These are phyloP conservation scores for Nakazawaea ambrosiae DNA, from an alignment of 805 yeast species.

Conservation along the genomic window DNA sequence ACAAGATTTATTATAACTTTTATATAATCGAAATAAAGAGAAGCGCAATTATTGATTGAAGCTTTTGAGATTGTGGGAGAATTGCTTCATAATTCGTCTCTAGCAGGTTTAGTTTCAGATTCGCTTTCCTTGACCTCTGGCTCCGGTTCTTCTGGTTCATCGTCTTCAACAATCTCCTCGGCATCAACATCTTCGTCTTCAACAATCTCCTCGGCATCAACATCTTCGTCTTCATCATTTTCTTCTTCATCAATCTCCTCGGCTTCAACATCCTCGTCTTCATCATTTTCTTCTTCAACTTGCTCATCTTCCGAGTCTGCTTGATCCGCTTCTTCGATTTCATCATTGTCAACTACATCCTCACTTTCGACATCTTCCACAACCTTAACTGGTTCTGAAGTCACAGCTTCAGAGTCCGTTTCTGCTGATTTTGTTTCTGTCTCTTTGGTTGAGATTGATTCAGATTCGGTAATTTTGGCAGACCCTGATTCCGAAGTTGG, in stretches of 20 bases:
- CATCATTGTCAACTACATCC: constrained; percentile 1
- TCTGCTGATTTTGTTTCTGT: not conserved
- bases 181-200: constrained; percentile 5
- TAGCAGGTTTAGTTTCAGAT: too few species aligned
- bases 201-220: not conserved
- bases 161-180: constrained; percentile 1
- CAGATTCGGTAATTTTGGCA: not conserved
- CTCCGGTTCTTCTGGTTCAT: not conserved
- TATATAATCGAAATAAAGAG: too few species aligned
- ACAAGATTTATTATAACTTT: too few species aligned
- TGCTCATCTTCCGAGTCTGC: not conserved
- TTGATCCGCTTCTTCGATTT: not conserved
- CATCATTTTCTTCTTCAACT: not conserved
- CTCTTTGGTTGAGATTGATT: too few species aligned
- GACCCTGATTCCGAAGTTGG: not conserved
- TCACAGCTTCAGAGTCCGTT: not conserved
- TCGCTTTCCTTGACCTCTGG: too few species aligned
- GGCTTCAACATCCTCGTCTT: constrained; percentile 3
- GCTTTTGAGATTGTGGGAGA: too few species aligned
- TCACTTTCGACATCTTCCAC: constrained; percentile 3
- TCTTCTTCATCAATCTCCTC: constrained; percentile 1
- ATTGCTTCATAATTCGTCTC: too few species aligned
- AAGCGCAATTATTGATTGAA: too few species aligned
- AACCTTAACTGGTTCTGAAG: constrained; percentile 5
- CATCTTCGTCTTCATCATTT: constrained; percentile 6